Base-by-base conservation (phyloP, 495 filamentous ascomycete species). In the Tuber melanosporum region DNA sequence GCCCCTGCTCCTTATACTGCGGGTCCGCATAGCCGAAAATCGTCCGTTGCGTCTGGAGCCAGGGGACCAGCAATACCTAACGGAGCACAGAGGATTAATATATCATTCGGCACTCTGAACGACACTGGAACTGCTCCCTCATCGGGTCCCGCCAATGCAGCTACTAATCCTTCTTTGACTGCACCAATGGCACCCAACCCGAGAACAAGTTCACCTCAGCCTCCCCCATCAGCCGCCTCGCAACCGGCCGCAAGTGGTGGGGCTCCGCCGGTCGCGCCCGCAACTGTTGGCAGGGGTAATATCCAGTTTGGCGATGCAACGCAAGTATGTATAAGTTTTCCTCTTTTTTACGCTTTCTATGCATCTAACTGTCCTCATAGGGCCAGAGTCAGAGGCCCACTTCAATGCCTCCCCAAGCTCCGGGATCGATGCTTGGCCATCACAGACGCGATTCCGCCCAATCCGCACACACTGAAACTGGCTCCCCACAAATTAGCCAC, bases 121-220 rank as follows among this genome's bases (percentile, higher is more conserved):
- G 81, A 77, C 72, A 49, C 81, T 52, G 78, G 78, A 73, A 45
- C 70, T 71, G 80, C 82, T 74, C 75, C 83, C 71, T 70, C 70
- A 70, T 77, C 79, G 74, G 82, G 82, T 76, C 74, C 81, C 79
- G 82, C 79, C 75, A 74, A 72, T 72, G 73, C 73, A 76, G 79
- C 81, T 73, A 76, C 81, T 78, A 78, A 75, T 78, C 52, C 76
- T 73, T 83, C 82, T 76, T 80, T 83, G 76, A 79, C 82, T 83
- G 82, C 82, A 81, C 79, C 82, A 76, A 45, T 79, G 79, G 77
- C 82, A 74, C 75, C 75, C 52, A 81, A 83, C 79, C 82, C 77
- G 62, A 81, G 79, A 73, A 77, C 79, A 46, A 79, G 73, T 73
- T 83, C 82, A 71, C 82, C 82, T 66, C 80, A 82, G 57, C 79